Evolutionary conservation across 2,329 filamentous ascomycete species (phyloP).

Genomic region (Colletotrichum karsti): DNA sequence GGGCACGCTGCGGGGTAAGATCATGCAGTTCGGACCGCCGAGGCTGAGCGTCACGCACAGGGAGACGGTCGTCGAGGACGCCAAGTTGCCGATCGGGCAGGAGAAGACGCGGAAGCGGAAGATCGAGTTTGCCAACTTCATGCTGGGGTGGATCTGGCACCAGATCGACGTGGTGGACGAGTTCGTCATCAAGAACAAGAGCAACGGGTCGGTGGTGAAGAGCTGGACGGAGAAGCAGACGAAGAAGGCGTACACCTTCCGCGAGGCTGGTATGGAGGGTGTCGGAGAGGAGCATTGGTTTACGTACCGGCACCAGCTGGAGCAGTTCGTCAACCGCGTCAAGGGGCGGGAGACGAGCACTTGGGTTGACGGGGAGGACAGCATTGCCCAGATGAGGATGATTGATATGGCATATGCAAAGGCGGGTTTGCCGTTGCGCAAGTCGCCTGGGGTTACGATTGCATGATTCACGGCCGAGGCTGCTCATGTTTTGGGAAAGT

Average conservation of each 20-base stretch:
- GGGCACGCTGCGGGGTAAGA: constrained; percentile 34
- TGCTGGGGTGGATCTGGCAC: constrained; percentile 39
- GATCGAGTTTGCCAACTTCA: constrained; percentile 39
- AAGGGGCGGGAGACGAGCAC: constrained; percentile 44
- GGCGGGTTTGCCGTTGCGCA: constrained; percentile 27
- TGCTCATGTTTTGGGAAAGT: background rate
- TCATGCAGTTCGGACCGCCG: constrained; percentile 11
- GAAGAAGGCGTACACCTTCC: constrained; percentile 44
- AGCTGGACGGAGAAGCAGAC: constrained; percentile 34
- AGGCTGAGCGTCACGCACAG: constrained; percentile 35
- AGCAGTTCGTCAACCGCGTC: constrained; percentile 57
- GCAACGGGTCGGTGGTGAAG: constrained; percentile 30
- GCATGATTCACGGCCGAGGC: background rate
- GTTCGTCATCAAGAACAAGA: constrained; percentile 38
- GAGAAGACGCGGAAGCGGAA: constrained; percentile 36
- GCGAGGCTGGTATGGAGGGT: constrained; percentile 39
- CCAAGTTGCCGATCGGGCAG: constrained; percentile 29
- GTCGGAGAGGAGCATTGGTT: constrained; percentile 48
- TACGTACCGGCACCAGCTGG: constrained; percentile 55
- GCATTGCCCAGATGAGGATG: constrained; percentile 52
- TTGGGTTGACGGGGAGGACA: constrained; percentile 52
- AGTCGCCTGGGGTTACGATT: constrained; percentile 25
- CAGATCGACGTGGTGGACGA: constrained; percentile 46
- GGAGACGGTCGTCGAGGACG: constrained; percentile 21
- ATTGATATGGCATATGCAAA: constrained; percentile 57